Conservation (phyloP, 179 eudicot genomes). For the Drosera spatulata region DNA sequence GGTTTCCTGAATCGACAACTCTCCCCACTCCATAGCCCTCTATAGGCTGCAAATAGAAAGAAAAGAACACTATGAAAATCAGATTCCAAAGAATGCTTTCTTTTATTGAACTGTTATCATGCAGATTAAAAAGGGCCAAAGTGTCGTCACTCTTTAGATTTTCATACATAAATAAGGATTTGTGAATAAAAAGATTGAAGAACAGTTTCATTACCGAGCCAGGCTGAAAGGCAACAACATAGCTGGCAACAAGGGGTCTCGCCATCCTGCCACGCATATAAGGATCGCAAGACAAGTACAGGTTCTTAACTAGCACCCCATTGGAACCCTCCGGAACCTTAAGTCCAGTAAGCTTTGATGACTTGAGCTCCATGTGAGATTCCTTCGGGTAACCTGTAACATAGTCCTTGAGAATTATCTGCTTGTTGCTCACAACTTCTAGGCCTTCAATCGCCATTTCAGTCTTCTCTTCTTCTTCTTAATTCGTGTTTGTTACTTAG, state of each 20-base stretch:
- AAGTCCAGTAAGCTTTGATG: slow-evolving; percentile 1
- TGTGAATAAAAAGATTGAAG: not conserved
- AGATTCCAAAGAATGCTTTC: too few relatives aligned
- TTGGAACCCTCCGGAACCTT: slow-evolving; percentile 14
- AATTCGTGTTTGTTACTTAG: too few relatives aligned
- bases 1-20: slow-evolving; percentile 7
- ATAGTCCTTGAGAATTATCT: slow-evolving; percentile 14
- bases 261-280: slow-evolving; percentile 25
- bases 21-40: slow-evolving; percentile 6
- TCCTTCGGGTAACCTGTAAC: slow-evolving; percentile 14
- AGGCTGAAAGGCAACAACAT: slow-evolving; percentile 35
- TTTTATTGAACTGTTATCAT: not conserved
- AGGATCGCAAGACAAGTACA: slow-evolving; percentile 50
- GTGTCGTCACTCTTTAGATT: not conserved
- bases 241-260: not conserved
- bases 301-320: slow-evolving; percentile 34
- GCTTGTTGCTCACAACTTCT: slow-evolving; percentile 17
- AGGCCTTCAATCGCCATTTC: slow-evolving; percentile 1
- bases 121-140: not conserved
- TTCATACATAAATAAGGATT: not conserved
- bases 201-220: slow-evolving; percentile 26
- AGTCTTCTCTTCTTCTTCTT: not conserved
- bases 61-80: not conserved
- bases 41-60: slow-evolving; percentile 3
- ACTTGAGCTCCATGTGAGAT: slow-evolving; percentile 16